A percentile compares a stretch with the other conserved stretches of the same genome.
Evolutionary conservation across 192 early-diverging fungal species (phyloP).

Genomic region (Backusella macrospora): DNA sequence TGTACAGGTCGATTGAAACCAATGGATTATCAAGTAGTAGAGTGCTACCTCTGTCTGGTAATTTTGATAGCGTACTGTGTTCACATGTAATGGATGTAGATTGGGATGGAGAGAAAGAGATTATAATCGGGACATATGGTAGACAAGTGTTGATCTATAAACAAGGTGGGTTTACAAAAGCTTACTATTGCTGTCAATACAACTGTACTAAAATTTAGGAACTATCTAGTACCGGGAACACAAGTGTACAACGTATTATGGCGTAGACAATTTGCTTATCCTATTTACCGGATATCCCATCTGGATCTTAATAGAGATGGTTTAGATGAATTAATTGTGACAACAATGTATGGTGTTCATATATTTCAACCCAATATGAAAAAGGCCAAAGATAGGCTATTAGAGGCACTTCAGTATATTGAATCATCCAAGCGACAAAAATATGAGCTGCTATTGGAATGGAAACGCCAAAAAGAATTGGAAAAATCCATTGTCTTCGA

Average conservation of each 20-base stretch:
- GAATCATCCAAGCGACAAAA: constrained; percentile 45
- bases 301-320: constrained; percentile 60
- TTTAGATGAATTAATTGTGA: constrained; percentile 55
- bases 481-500: constrained; percentile 41
- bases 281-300: constrained; percentile 52
- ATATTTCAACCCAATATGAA: constrained; percentile 52
- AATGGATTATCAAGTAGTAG: constrained; percentile 40
- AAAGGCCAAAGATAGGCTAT: constrained; percentile 43
- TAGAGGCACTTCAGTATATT: constrained; percentile 46
- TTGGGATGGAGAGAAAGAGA: constrained; percentile 61
- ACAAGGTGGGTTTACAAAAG: constrained; percentile 32
- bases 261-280: constrained; percentile 56
- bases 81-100: constrained; percentile 61
- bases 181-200: neutral
- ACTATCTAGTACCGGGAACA: constrained; percentile 23
- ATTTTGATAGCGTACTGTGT: constrained; percentile 59
- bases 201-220: neutral
- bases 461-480: constrained; percentile 33
- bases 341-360: constrained; percentile 55
- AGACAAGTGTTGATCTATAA: constrained; percentile 62
- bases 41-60: constrained; percentile 52
- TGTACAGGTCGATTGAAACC: constrained; percentile 53
- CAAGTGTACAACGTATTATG: constrained; percentile 49
- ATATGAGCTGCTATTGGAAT: constrained; percentile 33
- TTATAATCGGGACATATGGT: constrained; percentile 61